Conservation (phyloP, 257 asterid genomes). For the Nicotiana obtusifolia region DNA sequence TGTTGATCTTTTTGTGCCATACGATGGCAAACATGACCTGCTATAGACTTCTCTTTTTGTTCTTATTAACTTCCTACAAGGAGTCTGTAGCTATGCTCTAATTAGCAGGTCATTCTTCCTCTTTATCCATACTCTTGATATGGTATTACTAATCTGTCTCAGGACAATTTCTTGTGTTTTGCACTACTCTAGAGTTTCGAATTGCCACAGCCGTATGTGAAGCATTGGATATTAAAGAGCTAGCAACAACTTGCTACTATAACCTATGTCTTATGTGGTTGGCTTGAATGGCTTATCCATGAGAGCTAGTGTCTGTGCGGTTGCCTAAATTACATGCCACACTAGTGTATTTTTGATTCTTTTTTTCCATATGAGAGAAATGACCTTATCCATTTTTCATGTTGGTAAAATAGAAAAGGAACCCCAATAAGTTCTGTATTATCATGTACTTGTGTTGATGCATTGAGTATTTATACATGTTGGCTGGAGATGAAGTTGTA, state of each 20-base stretch:
- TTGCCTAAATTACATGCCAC: not conserved
- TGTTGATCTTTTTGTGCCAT: too few species aligned
- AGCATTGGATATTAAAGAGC: too few species aligned
- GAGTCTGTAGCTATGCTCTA: not conserved
- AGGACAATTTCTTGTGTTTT: not conserved
- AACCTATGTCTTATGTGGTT: too few species aligned
- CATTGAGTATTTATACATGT: not conserved
- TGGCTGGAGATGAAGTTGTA: not conserved
- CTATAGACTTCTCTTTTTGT: not conserved
- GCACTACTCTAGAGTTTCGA: too few species aligned
- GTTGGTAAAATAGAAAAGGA: not conserved
- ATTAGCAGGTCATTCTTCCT: not conserved
- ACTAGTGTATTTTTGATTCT: too few species aligned
- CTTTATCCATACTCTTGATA: not conserved
- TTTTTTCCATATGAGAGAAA: not conserved
- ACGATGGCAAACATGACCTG: too few species aligned
- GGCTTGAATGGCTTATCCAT: too few species aligned
- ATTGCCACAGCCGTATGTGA: not conserved
- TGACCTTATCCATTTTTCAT: not conserved
- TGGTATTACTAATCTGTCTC: not conserved
- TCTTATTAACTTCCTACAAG: not conserved
- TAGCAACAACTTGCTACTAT: too few species aligned
- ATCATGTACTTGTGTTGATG: not conserved
- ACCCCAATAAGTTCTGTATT: not conserved
- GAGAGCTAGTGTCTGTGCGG: too few species aligned